Evolutionary conservation across 371 early-diverging fungal genomes (phyloP).

Genomic region (Chytridium lagenaria): DNA sequence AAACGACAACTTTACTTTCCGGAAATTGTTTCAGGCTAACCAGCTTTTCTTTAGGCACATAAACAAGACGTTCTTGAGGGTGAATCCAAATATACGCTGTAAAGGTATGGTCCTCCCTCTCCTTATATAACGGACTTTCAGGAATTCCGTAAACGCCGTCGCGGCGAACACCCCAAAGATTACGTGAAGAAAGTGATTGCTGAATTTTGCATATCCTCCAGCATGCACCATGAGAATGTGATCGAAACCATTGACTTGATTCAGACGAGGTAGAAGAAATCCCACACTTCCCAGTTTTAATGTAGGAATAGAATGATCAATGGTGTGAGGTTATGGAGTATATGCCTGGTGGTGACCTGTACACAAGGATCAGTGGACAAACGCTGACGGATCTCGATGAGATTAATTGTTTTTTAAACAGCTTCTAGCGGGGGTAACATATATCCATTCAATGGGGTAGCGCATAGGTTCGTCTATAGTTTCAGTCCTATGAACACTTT

Average conservation of each 20-base stretch:
- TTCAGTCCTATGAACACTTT: background rate
- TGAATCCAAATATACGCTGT: slow-evolving; percentile 80
- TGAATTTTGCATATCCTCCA: slow-evolving; percentile 90
- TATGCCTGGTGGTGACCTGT: slow-evolving; percentile 55
- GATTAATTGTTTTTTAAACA: slow-evolving; percentile 82
- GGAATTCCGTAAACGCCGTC: slow-evolving; percentile 87
- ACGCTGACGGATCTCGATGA: slow-evolving; percentile 44
- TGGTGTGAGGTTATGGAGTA: slow-evolving; percentile 96
- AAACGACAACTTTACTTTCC: slow-evolving; percentile 4
- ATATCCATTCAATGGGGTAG: slow-evolving; percentile 95
- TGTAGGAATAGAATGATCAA: slow-evolving; percentile 44
- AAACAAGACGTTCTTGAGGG: slow-evolving; percentile 54
- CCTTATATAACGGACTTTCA: background rate
- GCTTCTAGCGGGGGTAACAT: slow-evolving; percentile 84
- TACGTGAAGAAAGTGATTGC: slow-evolving; percentile 88
- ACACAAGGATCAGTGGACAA: slow-evolving; percentile 37
- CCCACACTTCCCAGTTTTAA: background rate
- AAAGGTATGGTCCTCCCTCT: slow-evolving; percentile 55
- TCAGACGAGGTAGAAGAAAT: slow-evolving; percentile 74
- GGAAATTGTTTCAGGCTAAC: background rate
- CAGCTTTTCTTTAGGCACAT: slow-evolving; percentile 38
- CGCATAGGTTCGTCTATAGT: slow-evolving; percentile 63
- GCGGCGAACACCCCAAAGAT: slow-evolving; percentile 80
- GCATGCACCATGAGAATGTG: slow-evolving; percentile 88
- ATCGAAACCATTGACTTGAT: slow-evolving; percentile 92